These are phyloP conservation scores for Ensete ventricosum DNA, from an alignment of 176 grass and related monocot genomes.

Conservation along the genomic window DNA sequence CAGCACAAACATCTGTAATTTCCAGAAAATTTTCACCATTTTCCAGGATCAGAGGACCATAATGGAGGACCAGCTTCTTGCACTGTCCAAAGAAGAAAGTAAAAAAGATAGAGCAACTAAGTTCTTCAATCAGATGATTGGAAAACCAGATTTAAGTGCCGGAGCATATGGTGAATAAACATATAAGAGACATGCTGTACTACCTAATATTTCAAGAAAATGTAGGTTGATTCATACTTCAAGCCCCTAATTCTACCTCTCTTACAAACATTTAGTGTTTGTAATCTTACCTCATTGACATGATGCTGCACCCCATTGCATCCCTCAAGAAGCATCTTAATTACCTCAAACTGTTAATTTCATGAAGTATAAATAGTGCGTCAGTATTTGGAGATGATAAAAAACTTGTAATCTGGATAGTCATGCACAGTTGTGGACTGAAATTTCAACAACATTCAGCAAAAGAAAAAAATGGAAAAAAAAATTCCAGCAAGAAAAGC, in stretches of 20 bases:
- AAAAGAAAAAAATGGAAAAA: too few species aligned
- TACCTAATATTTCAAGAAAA: background rate
- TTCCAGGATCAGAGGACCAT: constrained; percentile 64
- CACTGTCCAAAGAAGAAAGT: constrained; percentile 33
- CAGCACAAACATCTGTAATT: constrained; percentile 60
- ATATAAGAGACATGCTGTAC: too few species aligned
- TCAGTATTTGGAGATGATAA: background rate
- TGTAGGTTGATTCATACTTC: background rate
- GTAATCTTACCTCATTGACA: constrained; percentile 46
- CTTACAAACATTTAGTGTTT: background rate
- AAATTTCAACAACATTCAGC: too few species aligned
- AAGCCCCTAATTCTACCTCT: background rate
- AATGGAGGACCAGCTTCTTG: constrained; percentile 86
- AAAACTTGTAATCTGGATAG: background rate
- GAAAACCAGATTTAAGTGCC: background rate
- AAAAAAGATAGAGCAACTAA: background rate
- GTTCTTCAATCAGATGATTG: background rate
- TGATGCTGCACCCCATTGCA: constrained; percentile 67
- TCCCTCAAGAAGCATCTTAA: constrained; percentile 73
- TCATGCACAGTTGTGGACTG: background rate
- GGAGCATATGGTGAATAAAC: background rate
- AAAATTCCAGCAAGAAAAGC: too few species aligned
- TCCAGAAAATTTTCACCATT: constrained; percentile 87
- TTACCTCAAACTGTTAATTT: constrained; percentile 53
- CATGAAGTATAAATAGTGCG: background rate